These are phyloP conservation scores for Nannochloris sp. DNA, from an alignment of 139 green algal species.

Conservation along the genomic window DNA sequence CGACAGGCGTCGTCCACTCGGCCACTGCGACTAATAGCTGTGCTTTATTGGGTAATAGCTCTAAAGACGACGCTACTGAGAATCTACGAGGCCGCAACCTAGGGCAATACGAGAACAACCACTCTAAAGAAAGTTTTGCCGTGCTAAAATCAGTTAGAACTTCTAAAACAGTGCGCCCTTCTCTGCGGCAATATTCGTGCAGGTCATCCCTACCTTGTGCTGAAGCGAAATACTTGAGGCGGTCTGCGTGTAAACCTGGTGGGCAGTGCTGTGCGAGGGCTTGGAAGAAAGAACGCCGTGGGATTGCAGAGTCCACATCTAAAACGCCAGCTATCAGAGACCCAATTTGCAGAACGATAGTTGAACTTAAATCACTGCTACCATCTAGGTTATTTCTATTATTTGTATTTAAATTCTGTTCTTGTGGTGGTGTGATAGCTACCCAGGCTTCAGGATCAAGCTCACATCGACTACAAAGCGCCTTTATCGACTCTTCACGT, in stretches of 20 bases:
- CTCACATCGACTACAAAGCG: constrained; percentile 39
- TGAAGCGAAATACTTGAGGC: constrained; percentile 76
- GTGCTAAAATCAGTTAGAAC: constrained; percentile 84
- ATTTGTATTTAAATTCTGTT: too few relatives aligned
- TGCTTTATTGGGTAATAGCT: constrained; percentile 34
- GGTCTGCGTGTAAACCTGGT: constrained; percentile 47
- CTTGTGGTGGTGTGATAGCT: too few relatives aligned
- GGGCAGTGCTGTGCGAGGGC: constrained; percentile 12
- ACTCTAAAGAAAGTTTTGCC: constrained; percentile 58
- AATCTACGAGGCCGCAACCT: constrained; percentile 79
- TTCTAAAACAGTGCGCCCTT: constrained; percentile 58
- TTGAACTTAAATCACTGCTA: neutral
- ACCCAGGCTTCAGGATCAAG: constrained; percentile 31
- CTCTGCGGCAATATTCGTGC: constrained; percentile 39
- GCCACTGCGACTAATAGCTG: constrained; percentile 84
- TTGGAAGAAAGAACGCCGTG: constrained; percentile 84
- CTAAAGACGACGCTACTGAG: constrained; percentile 69
- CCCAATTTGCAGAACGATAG: constrained; percentile 17
- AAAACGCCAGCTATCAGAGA: constrained; percentile 59
- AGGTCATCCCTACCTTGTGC: constrained; percentile 71
- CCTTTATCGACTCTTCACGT: constrained; percentile 14
- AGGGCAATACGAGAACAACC: constrained; percentile 69
- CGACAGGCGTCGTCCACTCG: constrained; percentile 45
- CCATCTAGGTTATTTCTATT: neutral
- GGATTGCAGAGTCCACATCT: constrained; percentile 70